A percentile compares a stretch with the other conserved stretches of the same genome.
Evolutionary conservation across 2,329 filamentous ascomycete species (phyloP).

Genomic region (Venturia pyrina): DNA sequence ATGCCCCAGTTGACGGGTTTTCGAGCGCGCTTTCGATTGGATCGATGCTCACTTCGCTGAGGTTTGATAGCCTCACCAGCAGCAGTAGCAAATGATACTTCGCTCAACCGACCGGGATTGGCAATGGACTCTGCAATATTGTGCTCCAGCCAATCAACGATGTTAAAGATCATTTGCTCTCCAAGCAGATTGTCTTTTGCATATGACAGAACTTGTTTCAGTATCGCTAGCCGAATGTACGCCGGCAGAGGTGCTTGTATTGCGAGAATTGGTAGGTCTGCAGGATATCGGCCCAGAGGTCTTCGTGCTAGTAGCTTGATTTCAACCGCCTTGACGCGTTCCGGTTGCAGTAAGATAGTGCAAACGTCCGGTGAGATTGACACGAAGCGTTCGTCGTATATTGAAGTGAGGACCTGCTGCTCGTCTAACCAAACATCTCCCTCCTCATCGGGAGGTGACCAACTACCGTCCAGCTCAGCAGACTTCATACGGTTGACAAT

Average conservation of each 20-base stretch:
- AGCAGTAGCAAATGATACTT: slow-evolving; percentile 70
- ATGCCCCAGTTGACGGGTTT: slow-evolving; percentile 49
- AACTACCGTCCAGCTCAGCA: slow-evolving; percentile 27
- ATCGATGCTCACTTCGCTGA: neutral
- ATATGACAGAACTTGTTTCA: slow-evolving; percentile 65
- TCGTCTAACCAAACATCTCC: slow-evolving; percentile 73
- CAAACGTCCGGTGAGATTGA: slow-evolving; percentile 54
- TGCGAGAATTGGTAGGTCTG: slow-evolving; percentile 55
- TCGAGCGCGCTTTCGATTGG: neutral
- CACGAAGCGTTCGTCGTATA: slow-evolving; percentile 64
- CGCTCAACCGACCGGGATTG: slow-evolving; percentile 70
- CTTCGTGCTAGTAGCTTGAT: slow-evolving; percentile 57
- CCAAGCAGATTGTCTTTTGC: slow-evolving; percentile 62
- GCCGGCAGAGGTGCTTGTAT: slow-evolving; percentile 65
- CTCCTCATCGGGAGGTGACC: slow-evolving; percentile 20
- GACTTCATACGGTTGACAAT: slow-evolving; percentile 18
- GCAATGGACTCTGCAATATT: slow-evolving; percentile 75
- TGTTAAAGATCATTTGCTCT: slow-evolving; percentile 83
- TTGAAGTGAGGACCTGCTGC: slow-evolving; percentile 70
- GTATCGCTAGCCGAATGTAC: slow-evolving; percentile 84
- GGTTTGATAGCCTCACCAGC: slow-evolving; percentile 33
- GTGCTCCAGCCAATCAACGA: slow-evolving; percentile 85
- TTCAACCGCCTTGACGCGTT: slow-evolving; percentile 7
- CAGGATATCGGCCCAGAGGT: slow-evolving; percentile 61
- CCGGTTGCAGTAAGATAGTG: slow-evolving; percentile 28